Percentiles rank a stretch among this genome's conserved stretches.
Conservation (phyloP, 1,284 basidiomycete species). For the Trichosporon sp. region DNA sequence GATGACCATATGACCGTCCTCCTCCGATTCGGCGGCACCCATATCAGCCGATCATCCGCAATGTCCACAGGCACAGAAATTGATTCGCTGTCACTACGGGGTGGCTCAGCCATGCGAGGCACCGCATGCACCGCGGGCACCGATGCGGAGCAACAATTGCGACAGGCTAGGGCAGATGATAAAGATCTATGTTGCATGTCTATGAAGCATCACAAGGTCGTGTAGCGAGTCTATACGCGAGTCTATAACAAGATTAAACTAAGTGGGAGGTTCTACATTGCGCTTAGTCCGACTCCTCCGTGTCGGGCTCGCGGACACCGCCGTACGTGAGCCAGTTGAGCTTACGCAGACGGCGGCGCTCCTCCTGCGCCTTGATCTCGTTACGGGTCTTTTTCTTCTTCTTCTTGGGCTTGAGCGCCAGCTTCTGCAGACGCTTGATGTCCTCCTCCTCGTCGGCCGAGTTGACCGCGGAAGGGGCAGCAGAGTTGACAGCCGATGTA, state of each 20-base stretch:
- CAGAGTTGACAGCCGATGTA: slow-evolving; percentile 43
- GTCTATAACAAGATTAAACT: slow-evolving; percentile 14
- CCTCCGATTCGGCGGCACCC: background rate
- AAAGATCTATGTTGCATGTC: slow-evolving; percentile 14
- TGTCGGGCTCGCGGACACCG: slow-evolving; percentile 59
- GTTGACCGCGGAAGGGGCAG: slow-evolving; percentile 47
- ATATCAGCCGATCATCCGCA: background rate
- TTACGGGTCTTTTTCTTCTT: slow-evolving; percentile 89
- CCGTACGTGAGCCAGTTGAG: slow-evolving; percentile 81
- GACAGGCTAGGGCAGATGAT: too few species aligned
- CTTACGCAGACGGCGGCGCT: slow-evolving; percentile 75
- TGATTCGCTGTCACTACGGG: too few species aligned
- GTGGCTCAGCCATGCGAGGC: too few species aligned
- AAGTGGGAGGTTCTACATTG: slow-evolving; percentile 5
- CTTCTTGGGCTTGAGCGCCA: slow-evolving; percentile 63
- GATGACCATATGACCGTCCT: background rate
- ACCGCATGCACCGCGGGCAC: too few species aligned
- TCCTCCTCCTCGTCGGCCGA: slow-evolving; percentile 53
- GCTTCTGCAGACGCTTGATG: slow-evolving; percentile 48
- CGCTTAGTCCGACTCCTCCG: slow-evolving; percentile 36
- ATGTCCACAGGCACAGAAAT: background rate
- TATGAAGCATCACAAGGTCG: slow-evolving; percentile 4
- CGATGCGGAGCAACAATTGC: too few species aligned
- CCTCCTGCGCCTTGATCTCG: slow-evolving; percentile 83
- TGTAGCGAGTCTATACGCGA: slow-evolving; percentile 11